Evolutionary conservation across 345 rosid species (phyloP), one percentile per base, ranked within the genome.

Genomic region (Salix viminalis): DNA sequence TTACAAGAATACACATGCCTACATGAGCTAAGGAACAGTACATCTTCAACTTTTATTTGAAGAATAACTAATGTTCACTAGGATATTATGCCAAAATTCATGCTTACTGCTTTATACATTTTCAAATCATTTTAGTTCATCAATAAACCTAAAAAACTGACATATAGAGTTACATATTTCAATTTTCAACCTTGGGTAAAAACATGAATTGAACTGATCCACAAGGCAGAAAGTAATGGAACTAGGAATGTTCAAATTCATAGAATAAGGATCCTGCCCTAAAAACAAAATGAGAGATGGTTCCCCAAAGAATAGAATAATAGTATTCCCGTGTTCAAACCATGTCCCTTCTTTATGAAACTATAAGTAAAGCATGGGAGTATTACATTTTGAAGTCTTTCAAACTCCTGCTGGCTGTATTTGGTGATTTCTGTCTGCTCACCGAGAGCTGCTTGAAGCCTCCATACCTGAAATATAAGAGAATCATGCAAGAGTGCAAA

Each of bases 361-460:
- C 30, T 50, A 34, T 6, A 16, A 42, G 18, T 39, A 32, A 62
- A 12, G 48, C 71, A 73, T 24, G 30, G 64, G 66, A 58, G 46
- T 7, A 10, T 84, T 91, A 96, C 99, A 78, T 85, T 93, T 90
- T 91, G 98, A 75, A 96, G 92, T 86, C 99, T 91, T 80, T 96
- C 97, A 81, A 78, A 96, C 86, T 93, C 96, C 80, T 90, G 96
- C 85, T 90, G 97, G 82, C 97, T 93, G 78, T 83, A 91, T 78
- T 87, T 91, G 23, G 93, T 92, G 75, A 93, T 93, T 86, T 93
- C 98, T 26, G 92, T 85, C 83, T 93, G 99, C 88, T 93, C 98
- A 41, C 99, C 97, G 41, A 96, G 91, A 81, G 96, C 99, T 72
- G 97, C 98, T 80, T 96, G 98, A 75, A 96, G 99, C 82, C 97